These are phyloP conservation scores for Tolypocladium sp. DNA, from an alignment of 2,329 filamentous ascomycete species.

Conservation along the genomic window DNA sequence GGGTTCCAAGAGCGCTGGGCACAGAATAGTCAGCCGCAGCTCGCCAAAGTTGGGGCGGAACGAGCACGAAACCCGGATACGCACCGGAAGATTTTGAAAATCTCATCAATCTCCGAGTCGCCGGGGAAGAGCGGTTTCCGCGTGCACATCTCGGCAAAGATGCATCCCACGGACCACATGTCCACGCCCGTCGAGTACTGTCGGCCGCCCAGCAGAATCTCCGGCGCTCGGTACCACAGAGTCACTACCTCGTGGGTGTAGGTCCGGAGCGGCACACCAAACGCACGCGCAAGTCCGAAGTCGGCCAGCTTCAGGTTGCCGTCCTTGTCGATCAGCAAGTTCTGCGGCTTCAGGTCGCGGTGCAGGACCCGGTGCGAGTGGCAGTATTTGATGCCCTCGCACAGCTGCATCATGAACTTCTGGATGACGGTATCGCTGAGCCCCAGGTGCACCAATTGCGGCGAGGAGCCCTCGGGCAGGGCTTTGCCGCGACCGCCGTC, in stretches of 20 bases:
- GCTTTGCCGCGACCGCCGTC: constrained; percentile 81
- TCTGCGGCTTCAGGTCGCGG: constrained; percentile 85
- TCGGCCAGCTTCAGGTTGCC: constrained; percentile 86
- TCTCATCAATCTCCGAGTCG: constrained; percentile 56
- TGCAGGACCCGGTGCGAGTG: constrained; percentile 82
- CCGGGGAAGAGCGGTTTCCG: constrained; percentile 87
- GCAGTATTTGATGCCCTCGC: constrained; percentile 78
- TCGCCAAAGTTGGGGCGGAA: background rate
- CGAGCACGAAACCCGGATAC: constrained; percentile 8
- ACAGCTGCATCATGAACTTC: constrained; percentile 86
- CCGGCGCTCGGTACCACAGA: constrained; percentile 84
- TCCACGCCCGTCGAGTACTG: constrained; percentile 92
- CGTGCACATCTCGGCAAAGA: constrained; percentile 95
- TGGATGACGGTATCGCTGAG: constrained; percentile 76
- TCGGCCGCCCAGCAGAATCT: constrained; percentile 81
- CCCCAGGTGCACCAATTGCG: constrained; percentile 56
- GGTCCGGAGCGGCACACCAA: constrained; percentile 81
- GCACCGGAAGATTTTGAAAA: constrained; percentile 60
- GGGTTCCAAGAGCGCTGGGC: constrained; percentile 66
- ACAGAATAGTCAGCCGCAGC: background rate
- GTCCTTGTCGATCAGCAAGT: constrained; percentile 75
- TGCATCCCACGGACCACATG: constrained; percentile 93
- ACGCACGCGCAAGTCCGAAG: constrained; percentile 82
- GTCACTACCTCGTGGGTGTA: constrained; percentile 96
- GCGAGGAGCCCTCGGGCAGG: constrained; percentile 65